Evolutionary conservation across 805 yeast species (phyloP).

Genomic region (Candida sphagnicola): DNA sequence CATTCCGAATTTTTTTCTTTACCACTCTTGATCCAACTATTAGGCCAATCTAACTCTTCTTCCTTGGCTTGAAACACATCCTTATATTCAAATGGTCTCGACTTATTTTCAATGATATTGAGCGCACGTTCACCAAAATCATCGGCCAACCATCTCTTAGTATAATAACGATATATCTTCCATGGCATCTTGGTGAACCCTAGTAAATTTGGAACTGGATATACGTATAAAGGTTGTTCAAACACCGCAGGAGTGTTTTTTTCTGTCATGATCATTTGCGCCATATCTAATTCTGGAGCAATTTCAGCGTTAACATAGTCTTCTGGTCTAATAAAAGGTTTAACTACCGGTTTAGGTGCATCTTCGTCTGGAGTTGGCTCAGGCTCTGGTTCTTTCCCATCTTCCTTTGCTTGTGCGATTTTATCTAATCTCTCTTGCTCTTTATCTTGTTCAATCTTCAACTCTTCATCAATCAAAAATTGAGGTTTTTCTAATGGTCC

Average conservation of each 20-base stretch:
- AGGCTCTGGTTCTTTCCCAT: slow-evolving; percentile 23
- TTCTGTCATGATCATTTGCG: slow-evolving; percentile 21
- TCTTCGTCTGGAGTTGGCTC: slow-evolving; percentile 12
- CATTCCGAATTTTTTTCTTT: slow-evolving; percentile 76
- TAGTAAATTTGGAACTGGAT: slow-evolving; percentile 70
- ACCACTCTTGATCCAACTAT: slow-evolving; percentile 78
- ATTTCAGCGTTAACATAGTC: slow-evolving; percentile 52
- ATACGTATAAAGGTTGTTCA: slow-evolving; percentile 73
- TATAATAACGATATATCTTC: slow-evolving; percentile 75
- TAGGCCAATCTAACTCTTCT: slow-evolving; percentile 88
- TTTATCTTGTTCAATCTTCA: slow-evolving; percentile 9
- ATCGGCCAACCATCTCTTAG: slow-evolving; percentile 66
- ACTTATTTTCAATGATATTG: slow-evolving; percentile 47
- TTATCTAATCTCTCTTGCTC: slow-evolving; percentile 8
- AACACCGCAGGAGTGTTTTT: slow-evolving; percentile 54
- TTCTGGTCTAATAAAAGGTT: slow-evolving; percentile 58
- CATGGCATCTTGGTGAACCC: slow-evolving; percentile 78
- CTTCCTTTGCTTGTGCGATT: slow-evolving; percentile 3
- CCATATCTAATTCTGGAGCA: slow-evolving; percentile 58
- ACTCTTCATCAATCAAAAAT: slow-evolving; percentile 15
- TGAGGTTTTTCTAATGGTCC: slow-evolving; percentile 70
- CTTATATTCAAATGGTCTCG: slow-evolving; percentile 49
- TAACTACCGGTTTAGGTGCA: slow-evolving; percentile 43
- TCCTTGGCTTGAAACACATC: slow-evolving; percentile 43
- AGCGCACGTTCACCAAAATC: slow-evolving; percentile 54